A percentile compares a stretch with the other conserved stretches of the same genome.
Conservation (phyloP, 108 stramenopile species). For the Pinguiococcus pyrenoidosus region DNA sequence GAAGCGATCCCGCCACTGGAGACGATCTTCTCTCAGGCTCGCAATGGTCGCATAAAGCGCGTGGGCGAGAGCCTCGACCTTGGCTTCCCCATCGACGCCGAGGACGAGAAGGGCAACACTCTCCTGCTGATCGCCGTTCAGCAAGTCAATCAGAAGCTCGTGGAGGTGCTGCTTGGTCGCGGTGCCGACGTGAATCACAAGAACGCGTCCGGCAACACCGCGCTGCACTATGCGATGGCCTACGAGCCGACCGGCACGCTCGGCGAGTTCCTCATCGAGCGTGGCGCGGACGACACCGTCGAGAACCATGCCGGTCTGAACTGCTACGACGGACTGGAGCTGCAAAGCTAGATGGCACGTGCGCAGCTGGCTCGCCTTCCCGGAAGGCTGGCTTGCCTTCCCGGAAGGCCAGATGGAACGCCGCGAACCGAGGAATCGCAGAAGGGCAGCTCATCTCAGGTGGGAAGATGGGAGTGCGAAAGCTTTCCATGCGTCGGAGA, state of each 20-base stretch:
- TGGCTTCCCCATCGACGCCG: conserved; percentile 32
- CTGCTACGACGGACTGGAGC: conserved; percentile 13
- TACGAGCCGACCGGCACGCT: conserved; percentile 38
- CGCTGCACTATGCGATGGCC: conserved; percentile 44
- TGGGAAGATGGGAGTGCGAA: too few relatives aligned
- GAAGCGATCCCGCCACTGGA: conserved; percentile 30
- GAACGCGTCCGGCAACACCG: conserved; percentile 37
- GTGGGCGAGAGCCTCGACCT: conserved; percentile 37
- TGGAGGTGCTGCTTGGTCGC: conserved; percentile 34
- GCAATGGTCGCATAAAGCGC: conserved; percentile 39
- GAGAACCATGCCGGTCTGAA: conserved; percentile 35
- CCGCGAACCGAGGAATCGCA: too few relatives aligned
- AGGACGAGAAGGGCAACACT: conserved; percentile 42
- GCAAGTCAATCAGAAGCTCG: conserved; percentile 16
- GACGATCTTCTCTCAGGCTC: conserved; percentile 40
- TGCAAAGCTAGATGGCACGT: too few relatives aligned
- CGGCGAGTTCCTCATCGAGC: conserved; percentile 44
- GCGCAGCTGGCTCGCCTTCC: too few relatives aligned
- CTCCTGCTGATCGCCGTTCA: conserved; percentile 30
- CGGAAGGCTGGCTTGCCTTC: too few relatives aligned
- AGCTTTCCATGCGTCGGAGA: too few relatives aligned
- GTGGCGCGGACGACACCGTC: conserved; percentile 44
- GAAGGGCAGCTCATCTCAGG: too few relatives aligned
- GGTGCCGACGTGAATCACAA: conserved; percentile 34
- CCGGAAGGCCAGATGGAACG: too few relatives aligned